These are phyloP conservation scores for Fusarium gaditjirri DNA, from an alignment of 2,329 filamentous ascomycete species.

Conservation along the genomic window DNA sequence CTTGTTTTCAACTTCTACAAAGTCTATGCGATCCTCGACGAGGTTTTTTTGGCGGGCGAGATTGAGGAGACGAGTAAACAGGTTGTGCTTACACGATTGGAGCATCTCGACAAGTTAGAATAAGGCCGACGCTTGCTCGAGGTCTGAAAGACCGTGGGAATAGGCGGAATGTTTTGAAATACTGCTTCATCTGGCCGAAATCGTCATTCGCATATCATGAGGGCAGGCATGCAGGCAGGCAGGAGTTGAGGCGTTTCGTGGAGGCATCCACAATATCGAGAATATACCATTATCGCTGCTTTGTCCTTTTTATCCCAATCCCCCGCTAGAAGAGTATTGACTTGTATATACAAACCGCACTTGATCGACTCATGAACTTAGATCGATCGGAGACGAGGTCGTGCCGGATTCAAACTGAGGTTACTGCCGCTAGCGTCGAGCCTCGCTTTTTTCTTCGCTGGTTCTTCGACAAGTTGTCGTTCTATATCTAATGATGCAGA, in stretches of 20 bases:
- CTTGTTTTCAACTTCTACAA: conserved; percentile 85
- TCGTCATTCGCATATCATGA: conserved; percentile 28
- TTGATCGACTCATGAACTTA: neutral
- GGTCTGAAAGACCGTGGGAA: neutral
- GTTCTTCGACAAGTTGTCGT: neutral
- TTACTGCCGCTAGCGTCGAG: neutral
- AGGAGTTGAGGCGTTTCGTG: conserved; percentile 36
- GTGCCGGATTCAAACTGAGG: neutral
- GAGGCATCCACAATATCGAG: conserved; percentile 14
- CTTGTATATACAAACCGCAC: neutral
- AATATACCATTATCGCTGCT: conserved; percentile 30
- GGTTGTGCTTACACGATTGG: conserved; percentile 91
- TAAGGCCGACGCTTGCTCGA: conserved; percentile 52
- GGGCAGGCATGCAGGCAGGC: conserved; percentile 27
- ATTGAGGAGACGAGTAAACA: conserved; percentile 99
- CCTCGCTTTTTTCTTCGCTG: neutral
- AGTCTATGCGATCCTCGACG: conserved; percentile 97
- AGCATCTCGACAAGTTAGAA: conserved; percentile 96
- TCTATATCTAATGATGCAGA: neutral
- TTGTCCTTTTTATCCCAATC: neutral
- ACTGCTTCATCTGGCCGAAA: neutral
- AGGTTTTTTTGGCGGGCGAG: conserved; percentile 97
- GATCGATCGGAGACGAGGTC: neutral
- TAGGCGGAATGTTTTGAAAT: neutral
- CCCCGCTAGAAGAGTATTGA: neutral